Evolutionary conservation across 257 asterid genomes (phyloP).

Genomic region (Schizonepeta tenuifolia): DNA sequence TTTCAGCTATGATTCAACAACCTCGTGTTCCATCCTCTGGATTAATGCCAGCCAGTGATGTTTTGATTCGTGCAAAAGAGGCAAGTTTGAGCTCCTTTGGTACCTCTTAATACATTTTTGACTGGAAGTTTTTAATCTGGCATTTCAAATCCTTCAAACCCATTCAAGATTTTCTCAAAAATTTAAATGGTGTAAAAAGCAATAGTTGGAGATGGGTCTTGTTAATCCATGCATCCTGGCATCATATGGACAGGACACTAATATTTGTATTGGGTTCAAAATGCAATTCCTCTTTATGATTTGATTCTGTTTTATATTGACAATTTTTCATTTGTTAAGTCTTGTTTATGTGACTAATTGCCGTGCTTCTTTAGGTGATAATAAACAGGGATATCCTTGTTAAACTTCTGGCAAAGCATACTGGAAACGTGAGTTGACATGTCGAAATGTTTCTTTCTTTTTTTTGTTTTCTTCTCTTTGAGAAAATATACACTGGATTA

Average conservation of each 20-base stretch:
- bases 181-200: conserved; percentile 21
- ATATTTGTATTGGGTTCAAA: conserved; percentile 4
- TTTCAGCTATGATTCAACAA: conserved; percentile 90
- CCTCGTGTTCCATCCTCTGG: conserved; percentile 90
- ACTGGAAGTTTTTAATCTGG: background rate
- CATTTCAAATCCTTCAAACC: conserved; percentile 1
- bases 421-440: conserved; percentile 76
- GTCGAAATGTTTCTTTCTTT: background rate
- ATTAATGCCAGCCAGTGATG: conserved; percentile 88
- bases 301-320: conserved; percentile 15
- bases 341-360: conserved; percentile 23
- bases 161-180: background rate
- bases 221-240: background rate
- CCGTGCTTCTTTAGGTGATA: conserved; percentile 58
- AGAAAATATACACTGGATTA: background rate
- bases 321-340: background rate
- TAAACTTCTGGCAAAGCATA: conserved; percentile 80
- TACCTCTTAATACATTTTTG: conserved; percentile 6
- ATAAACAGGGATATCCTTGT: conserved; percentile 72
- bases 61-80: conserved; percentile 85
- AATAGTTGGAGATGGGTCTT: conserved; percentile 4
- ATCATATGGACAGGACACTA: background rate
- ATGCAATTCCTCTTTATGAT: background rate
- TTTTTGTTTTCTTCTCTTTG: background rate
- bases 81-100: conserved; percentile 48